Conservation (phyloP, 78 protist genomes). For the Speleostelium caveatum region DNA sequence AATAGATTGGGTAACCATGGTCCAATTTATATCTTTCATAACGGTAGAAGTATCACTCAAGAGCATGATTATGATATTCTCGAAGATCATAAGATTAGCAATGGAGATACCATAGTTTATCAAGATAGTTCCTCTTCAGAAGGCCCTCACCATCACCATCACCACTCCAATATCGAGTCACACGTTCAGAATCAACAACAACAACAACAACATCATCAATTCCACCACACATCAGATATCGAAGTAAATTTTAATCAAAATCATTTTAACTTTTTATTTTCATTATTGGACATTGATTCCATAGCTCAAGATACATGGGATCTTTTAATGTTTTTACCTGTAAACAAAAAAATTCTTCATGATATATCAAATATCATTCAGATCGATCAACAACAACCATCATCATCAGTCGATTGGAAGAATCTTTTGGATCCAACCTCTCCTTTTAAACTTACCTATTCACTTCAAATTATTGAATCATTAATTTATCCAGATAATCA, state of each 20-base stretch:
- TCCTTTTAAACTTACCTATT: constrained; percentile 37
- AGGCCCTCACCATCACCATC: neutral
- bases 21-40: constrained; percentile 4
- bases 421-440: constrained; percentile 46
- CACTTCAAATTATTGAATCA: constrained; percentile 57
- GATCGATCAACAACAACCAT: neutral
- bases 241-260: constrained; percentile 44
- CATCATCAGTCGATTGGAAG: constrained; percentile 18
- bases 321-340: constrained; percentile 70
- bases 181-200: too few species aligned
- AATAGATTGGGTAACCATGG: neutral
- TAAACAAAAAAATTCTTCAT: constrained; percentile 15
- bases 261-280: constrained; percentile 22
- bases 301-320: constrained; percentile 80
- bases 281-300: constrained; percentile 28
- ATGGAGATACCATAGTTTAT: constrained; percentile 33
- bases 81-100: constrained; percentile 30
- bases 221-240: neutral
- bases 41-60: neutral
- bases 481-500: neutral
- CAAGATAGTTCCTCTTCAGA: constrained; percentile 34
- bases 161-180: too few species aligned
- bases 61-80: constrained; percentile 19
- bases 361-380: constrained; percentile 4
- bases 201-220: neutral